These are phyloP conservation scores for Fusarium incarnatum DNA, from an alignment of 2,329 filamentous ascomycete species.

Conservation along the genomic window DNA sequence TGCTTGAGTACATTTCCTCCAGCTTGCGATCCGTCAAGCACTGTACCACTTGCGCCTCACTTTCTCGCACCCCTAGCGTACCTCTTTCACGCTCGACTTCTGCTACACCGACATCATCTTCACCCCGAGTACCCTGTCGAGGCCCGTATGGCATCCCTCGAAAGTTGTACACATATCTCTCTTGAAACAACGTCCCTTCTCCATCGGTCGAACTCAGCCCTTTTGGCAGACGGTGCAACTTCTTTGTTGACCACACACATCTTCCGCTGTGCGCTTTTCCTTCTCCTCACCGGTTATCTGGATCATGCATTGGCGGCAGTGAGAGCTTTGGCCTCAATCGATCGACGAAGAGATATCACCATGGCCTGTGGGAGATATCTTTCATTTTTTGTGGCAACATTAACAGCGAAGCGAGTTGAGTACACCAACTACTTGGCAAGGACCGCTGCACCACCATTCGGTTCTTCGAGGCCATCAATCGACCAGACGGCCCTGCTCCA, in stretches of 20 bases:
- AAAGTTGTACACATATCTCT: conserved; percentile 79
- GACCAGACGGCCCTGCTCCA: conserved; percentile 50
- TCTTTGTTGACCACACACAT: conserved; percentile 84
- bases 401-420: conserved; percentile 68
- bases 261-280: conserved; percentile 85
- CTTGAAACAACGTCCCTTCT: conserved; percentile 84
- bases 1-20: conserved; percentile 82
- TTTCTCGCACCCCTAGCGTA: conserved; percentile 80
- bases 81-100: conserved; percentile 84
- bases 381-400: conserved; percentile 78
- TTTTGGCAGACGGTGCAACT: conserved; percentile 73
- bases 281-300: conserved; percentile 80
- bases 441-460: conserved; percentile 49
- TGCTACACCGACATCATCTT: conserved; percentile 90
- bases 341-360: conserved; percentile 77
- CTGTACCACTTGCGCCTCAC: conserved; percentile 76
- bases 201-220: conserved; percentile 69
- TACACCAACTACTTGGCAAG: conserved; percentile 55
- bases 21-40: conserved; percentile 75
- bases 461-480: conserved; percentile 46
- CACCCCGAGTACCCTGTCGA: conserved; percentile 75
- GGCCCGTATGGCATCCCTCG: conserved; percentile 77
- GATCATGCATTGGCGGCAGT: conserved; percentile 79
- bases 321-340: conserved; percentile 76
- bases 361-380: conserved; percentile 83